Base-by-base conservation (phyloP, 495 filamentous ascomycete genomes). In the Parathielavia hyrcaniae region DNA sequence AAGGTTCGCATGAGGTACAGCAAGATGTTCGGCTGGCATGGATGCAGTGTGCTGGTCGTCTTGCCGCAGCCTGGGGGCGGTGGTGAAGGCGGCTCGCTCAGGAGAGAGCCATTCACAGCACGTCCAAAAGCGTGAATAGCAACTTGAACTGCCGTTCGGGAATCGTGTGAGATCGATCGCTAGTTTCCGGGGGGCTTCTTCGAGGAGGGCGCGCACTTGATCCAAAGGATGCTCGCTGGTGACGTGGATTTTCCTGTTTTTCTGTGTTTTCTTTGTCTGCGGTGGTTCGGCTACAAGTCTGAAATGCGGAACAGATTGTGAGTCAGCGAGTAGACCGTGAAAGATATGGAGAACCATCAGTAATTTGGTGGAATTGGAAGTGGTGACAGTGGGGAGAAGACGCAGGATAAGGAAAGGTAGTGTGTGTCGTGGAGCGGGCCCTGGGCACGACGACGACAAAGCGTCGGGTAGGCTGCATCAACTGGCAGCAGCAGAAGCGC, bases 21-120 rank as follows among this genome's bases (percentile, higher is more conserved):
- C 59, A 66, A 59, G 50, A 41, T 65, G 56, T 64, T 68, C 39
- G 61, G 67, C 60, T 58, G 65, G 67, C 69, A 71, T 71, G 63
- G 65, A 68, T 66, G 60, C 66, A 62, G 55, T 55, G 34, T 60
- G 55, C 60, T 58, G 59, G 53, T 60, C 50, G 60, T 60, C 60
- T 43, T 58, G 61, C 61, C 60, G 55, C 34, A 55, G 59, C 38
- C 26, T 43, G 50, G 54, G 48, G 56, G 55, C 49, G 50, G 39
- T 48, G 38, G 22, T 52, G 35, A 26, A 19, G 38, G 50, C 38
- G 19, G 35, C 30, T 35, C 36, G 51, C 53, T 67, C 66, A 69
- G 26, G 26, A 30, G 60, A 61, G 48, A 58, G 66, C 68, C 68
- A 70, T 69, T 17, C 68, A 64, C 56, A 54, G 46, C 52, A 54